Evolutionary conservation across 768 basidiomycete genomes (phyloP).

Genomic region (Collybia nuda): DNA sequence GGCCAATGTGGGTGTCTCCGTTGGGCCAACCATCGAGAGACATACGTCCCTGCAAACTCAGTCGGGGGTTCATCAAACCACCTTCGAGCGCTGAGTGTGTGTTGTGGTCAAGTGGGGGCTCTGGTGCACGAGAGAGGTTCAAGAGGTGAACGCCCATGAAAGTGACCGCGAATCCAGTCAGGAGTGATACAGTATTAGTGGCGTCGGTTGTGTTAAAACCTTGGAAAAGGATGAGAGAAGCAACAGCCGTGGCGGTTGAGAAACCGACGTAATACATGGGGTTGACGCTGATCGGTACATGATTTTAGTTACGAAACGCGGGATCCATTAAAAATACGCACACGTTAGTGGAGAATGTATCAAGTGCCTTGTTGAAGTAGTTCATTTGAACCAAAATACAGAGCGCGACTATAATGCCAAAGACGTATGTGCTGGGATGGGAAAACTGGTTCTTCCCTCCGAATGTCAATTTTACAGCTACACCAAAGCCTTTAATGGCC

Average conservation of each 20-base stretch:
- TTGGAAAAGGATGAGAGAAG: slow-evolving; percentile 95
- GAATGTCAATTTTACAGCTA: slow-evolving; percentile 93
- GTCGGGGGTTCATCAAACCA: slow-evolving; percentile 73
- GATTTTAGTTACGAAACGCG: neutral
- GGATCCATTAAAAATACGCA: slow-evolving; percentile 40
- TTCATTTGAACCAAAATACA: slow-evolving; percentile 95
- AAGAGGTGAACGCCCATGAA: slow-evolving; percentile 97
- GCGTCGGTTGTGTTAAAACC: slow-evolving; percentile 90
- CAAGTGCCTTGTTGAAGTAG: slow-evolving; percentile 97
- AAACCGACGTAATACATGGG: slow-evolving; percentile 99
- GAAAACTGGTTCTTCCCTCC: slow-evolving; percentile 94
- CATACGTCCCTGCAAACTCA: slow-evolving; percentile 78
- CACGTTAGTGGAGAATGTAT: slow-evolving; percentile 97
- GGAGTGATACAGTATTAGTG: slow-evolving; percentile 80
- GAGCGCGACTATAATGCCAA: slow-evolving; percentile 74
- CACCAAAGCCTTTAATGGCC: slow-evolving; percentile 98
- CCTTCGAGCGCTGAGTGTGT: slow-evolving; percentile 54
- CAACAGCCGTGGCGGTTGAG: slow-evolving; percentile 88
- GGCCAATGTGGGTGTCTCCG: slow-evolving; percentile 28
- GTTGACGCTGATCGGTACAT: slow-evolving; percentile 66
- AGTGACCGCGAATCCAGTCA: slow-evolving; percentile 88
- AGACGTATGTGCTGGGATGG: slow-evolving; percentile 95
- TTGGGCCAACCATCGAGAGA: slow-evolving; percentile 76
- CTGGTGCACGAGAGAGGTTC: slow-evolving; percentile 69
- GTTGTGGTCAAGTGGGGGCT: slow-evolving; percentile 38